These are phyloP conservation scores for Lipomyces yamanashiensis DNA, from an alignment of 805 yeast genomes.

Conservation along the genomic window DNA sequence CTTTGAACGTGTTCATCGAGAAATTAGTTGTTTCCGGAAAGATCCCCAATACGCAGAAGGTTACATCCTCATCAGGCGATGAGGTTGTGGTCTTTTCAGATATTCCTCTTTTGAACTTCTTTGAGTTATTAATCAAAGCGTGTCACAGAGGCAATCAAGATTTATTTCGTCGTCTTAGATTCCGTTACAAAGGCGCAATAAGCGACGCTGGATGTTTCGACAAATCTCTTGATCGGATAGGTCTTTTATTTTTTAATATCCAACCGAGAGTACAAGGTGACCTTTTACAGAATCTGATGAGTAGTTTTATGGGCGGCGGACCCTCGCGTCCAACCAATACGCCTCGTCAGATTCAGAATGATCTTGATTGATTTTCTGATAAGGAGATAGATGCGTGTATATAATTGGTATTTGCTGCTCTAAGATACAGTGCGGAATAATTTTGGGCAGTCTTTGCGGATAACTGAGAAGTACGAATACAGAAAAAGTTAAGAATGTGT, in stretches of 20 bases:
- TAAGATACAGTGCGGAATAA: no score
- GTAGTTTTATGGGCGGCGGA: conserved; percentile 54
- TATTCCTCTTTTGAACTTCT: conserved; percentile 63
- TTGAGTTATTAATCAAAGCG: conserved; percentile 66
- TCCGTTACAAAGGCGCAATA: conserved; percentile 51
- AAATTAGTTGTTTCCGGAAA: conserved; percentile 42
- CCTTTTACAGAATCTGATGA: conserved; percentile 75
- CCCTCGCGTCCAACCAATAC: neutral
- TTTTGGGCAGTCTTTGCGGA: no score
- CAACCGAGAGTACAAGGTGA: conserved; percentile 58
- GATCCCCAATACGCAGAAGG: conserved; percentile 20
- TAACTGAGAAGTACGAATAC: no score
- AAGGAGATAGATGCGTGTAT: no score
- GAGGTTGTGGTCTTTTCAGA: conserved; percentile 46
- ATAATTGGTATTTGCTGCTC: no score
- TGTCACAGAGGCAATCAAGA: conserved; percentile 60
- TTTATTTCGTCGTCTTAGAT: conserved; percentile 58
- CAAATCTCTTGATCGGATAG: conserved; percentile 60
- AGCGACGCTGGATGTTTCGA: conserved; percentile 48
- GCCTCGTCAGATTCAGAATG: conserved; percentile 1
- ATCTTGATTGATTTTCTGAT: neutral
- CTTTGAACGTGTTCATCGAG: conserved; percentile 48
- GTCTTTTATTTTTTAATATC: conserved; percentile 65
- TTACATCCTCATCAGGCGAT: conserved; percentile 39
- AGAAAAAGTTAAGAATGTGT: no score